Evolutionary conservation across 345 rosid genomes (phyloP).

Genomic region (Salix purpurea): DNA sequence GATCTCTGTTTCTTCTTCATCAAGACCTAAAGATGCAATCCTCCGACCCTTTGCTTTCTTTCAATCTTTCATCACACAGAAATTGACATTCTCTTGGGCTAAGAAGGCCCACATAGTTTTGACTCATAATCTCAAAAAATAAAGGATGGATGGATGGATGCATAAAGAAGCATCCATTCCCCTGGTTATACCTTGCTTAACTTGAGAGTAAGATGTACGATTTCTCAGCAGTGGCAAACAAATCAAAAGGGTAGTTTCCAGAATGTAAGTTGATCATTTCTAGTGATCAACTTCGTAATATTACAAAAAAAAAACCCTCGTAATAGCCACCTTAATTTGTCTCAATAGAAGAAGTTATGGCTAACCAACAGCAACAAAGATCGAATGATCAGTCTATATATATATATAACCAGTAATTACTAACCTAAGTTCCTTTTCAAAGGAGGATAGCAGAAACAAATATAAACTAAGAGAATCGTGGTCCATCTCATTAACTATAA

Average conservation of each 20-base stretch:
- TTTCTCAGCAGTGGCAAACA: not conserved
- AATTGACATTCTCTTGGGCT: conserved; percentile 18
- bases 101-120: conserved; percentile 5
- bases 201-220: conserved; percentile 1
- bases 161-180: not conserved
- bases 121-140: conserved; percentile 15
- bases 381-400: too few relatives aligned
- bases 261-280: too few relatives aligned
- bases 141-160: not conserved
- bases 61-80: conserved; percentile 26
- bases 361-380: too few relatives aligned
- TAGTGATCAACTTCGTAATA: not conserved
- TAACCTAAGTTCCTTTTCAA: not conserved
- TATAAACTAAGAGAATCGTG: not conserved
- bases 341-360: not conserved
- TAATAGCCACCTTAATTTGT: not conserved
- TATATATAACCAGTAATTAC: too few relatives aligned
- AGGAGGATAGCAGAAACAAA: not conserved
- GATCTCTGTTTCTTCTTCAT: not conserved
- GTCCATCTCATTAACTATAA: not conserved
- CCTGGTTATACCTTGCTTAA: conserved; percentile 19
- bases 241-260: not conserved
- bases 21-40: not conserved
- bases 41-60: not conserved
- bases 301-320: too few relatives aligned